Percentiles rank a stretch among this genome's conserved stretches.
These are phyloP conservation scores for Sedum album DNA, from an alignment of 164 flowering plant genomes.

Conservation along the genomic window DNA sequence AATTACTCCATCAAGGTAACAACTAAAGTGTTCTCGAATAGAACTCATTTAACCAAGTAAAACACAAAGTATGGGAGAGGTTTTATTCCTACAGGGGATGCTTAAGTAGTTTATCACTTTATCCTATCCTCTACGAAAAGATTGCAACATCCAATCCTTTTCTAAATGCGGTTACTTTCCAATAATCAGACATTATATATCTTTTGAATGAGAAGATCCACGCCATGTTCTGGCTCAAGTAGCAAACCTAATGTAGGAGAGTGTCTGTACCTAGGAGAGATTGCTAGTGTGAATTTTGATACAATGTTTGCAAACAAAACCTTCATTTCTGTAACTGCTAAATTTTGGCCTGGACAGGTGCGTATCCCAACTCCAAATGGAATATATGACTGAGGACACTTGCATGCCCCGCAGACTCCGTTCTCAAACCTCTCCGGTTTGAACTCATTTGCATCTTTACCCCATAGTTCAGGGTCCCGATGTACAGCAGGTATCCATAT, in stretches of 20 bases:
- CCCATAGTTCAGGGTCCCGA: slow-evolving; percentile 10
- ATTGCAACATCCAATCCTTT: not conserved
- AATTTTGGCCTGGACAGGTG: slow-evolving; percentile 12
- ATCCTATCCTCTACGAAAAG: not conserved
- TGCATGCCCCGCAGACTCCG: slow-evolving; percentile 11
- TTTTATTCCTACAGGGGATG: not conserved
- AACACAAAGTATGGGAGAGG: not conserved
- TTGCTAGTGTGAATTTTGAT: slow-evolving; percentile 4
- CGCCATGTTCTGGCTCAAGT: slow-evolving; percentile 21
- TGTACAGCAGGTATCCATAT: slow-evolving; percentile 10
- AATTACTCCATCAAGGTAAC: not conserved
- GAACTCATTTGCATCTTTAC: slow-evolving; percentile 10
- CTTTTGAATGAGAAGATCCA: slow-evolving; percentile 15
- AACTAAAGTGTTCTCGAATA: not conserved
- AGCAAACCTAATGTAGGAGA: slow-evolving; percentile 14
- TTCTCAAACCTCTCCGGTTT: slow-evolving; percentile 12
- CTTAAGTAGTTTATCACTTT: no score
- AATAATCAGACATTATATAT: not conserved
- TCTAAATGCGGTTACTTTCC: not conserved
- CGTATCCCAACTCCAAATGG: slow-evolving; percentile 14
- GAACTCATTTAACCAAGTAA: not conserved
- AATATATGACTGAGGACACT: slow-evolving; percentile 10
- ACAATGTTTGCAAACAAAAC: slow-evolving; percentile 3
- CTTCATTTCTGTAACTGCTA: slow-evolving; percentile 10
- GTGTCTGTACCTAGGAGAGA: slow-evolving; percentile 21